Evolutionary conservation across 495 filamentous ascomycete genomes (phyloP).

Genomic region (Haplographium delicatum): DNA sequence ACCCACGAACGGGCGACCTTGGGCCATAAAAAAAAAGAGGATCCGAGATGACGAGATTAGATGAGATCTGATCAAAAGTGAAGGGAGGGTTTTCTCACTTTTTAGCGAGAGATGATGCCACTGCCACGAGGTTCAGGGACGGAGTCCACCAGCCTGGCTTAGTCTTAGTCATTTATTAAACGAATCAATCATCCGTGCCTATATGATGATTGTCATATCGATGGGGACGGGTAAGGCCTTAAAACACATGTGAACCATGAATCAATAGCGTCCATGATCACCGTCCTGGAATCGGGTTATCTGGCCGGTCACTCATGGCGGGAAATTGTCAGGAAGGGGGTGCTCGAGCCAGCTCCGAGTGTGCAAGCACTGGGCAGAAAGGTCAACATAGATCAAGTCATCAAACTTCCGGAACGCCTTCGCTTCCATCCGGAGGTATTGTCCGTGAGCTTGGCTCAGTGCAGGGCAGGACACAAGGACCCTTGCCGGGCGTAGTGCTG

Average conservation of each 20-base stretch:
- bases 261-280: constrained; percentile 10
- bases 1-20: too few relatives aligned
- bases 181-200: constrained; percentile 14
- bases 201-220: constrained; percentile 23
- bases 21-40: too few relatives aligned
- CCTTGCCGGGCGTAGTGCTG: too few relatives aligned
- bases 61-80: constrained; percentile 17
- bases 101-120: constrained; percentile 12
- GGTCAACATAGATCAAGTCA: too few relatives aligned
- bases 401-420: neutral
- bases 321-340: constrained; percentile 13
- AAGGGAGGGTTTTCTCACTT: neutral
- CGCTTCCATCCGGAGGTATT: constrained; percentile 9
- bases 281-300: too few relatives aligned
- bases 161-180: constrained; percentile 14
- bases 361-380: neutral
- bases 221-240: constrained; percentile 4
- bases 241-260: constrained; percentile 14
- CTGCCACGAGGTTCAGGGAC: constrained; percentile 17
- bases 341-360: constrained; percentile 11
- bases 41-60: constrained; percentile 13
- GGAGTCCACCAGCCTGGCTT: too few relatives aligned
- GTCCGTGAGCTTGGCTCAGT: neutral
- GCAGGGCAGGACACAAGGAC: too few relatives aligned
- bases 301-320: neutral